These are phyloP conservation scores for Saturnispora mendoncae DNA, from an alignment of 805 yeast genomes.

Conservation along the genomic window DNA sequence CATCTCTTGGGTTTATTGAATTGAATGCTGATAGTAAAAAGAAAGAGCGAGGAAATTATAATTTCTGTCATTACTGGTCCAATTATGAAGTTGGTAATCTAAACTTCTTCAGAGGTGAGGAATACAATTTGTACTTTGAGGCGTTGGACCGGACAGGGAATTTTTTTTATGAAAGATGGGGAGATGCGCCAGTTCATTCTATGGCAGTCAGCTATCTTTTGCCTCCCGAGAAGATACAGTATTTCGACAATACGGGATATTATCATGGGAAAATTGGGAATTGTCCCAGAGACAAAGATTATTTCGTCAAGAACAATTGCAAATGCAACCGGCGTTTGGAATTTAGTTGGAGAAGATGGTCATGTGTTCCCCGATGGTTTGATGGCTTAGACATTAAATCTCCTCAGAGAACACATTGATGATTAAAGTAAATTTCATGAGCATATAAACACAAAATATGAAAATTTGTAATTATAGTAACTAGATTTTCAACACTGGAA, in stretches of 20 bases:
- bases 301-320: conserved; percentile 40
- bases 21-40: conserved; percentile 32
- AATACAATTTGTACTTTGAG: conserved; percentile 46
- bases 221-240: conserved; percentile 40
- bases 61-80: conserved; percentile 55
- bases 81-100: conserved; percentile 60
- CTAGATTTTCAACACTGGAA: no score
- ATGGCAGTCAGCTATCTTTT: conserved; percentile 51
- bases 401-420: conserved; percentile 7
- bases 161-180: conserved; percentile 72
- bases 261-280: conserved; percentile 46
- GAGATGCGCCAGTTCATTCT: conserved; percentile 69
- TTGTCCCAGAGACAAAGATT: conserved; percentile 44
- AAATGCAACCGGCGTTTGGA: conserved; percentile 40
- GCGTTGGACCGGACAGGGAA: conserved; percentile 53
- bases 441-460: background rate
- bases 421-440: background rate
- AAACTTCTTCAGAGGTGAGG: conserved; percentile 48
- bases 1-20: conserved; percentile 38
- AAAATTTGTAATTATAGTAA: no score
- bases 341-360: conserved; percentile 42
- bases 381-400: conserved; percentile 7
- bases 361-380: conserved; percentile 41
- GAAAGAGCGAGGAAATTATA: conserved; percentile 38
- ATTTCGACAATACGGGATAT: conserved; percentile 53